Evolutionary conservation across 441 rosid species (phyloP), one percentile per base, ranked within the genome.

Genomic region (Daphne laureola): DNA sequence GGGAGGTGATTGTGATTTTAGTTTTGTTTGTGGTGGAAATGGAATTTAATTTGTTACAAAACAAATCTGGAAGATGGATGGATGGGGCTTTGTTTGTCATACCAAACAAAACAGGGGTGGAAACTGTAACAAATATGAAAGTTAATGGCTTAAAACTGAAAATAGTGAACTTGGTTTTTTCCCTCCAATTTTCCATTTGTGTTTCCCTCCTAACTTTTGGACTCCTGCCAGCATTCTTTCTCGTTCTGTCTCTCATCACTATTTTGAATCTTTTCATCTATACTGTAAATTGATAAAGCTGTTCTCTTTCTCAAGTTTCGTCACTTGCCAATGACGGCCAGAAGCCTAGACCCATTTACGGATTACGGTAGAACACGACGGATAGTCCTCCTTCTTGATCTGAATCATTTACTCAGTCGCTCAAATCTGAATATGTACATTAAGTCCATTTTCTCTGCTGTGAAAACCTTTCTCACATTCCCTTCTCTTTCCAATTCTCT

Each of bases 321-420:
- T 21, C 42, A 48, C 53, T 55, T 67, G 63, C 59, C 73, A 52
- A 69, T 67, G 78, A 74, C 76, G 43, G 56, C 49, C 49, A 61
- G 56, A 52, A 45, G 18, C n/a, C 12, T 54, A 59, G 58, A 75
- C 53, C 51, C 76, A 43, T 46, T 81, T 53, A 59, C 75, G 14
- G 71, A 70, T 58, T 83, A 75, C 77, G 6, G 71, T 43, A 76
- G 63, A 64, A 87, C 96, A 57, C 86, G 82, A 65, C 95, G 96
- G 56, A 62, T 93, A 23, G 86, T 90, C 61, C 80, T 93, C 16
- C 63, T 93, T 6, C 62, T 93, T 27, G 99, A 93, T 80, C 77
- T 93, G 14, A 79, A 75, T 59, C 97, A 97, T 4, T 63, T 89
- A 46, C 77, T 84, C 61, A 59, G 64, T 54, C 49, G 45, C 51